A percentile compares a stretch with the other conserved stretches of the same genome.
Conservation (phyloP, 192 early-diverging fungal species). For the Entomortierella chlamydospora region DNA sequence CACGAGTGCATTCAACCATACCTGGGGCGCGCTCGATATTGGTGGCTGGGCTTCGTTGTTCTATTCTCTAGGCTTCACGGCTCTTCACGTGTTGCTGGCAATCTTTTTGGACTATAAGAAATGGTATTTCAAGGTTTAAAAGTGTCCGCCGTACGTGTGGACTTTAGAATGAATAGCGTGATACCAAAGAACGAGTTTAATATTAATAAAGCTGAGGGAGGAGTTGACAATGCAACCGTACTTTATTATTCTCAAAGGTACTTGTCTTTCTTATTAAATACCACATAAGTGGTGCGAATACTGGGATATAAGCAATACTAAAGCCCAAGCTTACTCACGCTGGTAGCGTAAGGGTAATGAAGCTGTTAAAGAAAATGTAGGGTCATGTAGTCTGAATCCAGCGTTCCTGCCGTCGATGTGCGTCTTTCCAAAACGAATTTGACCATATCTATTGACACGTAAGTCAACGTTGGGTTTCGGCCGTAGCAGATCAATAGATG, state of each 20-base stretch:
- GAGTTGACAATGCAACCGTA: no score
- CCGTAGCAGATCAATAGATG: slow-evolving; percentile 56
- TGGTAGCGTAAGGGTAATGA: slow-evolving; percentile 12
- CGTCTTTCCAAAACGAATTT: slow-evolving; percentile 29
- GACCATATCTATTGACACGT: slow-evolving; percentile 50
- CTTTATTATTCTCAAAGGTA: slow-evolving; percentile 22
- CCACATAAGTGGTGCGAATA: slow-evolving; percentile 38
- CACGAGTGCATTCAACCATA: slow-evolving; percentile 15
- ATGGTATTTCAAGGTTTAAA: slow-evolving; percentile 54
- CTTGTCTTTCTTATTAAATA: not conserved
- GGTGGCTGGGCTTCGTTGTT: slow-evolving; percentile 43
- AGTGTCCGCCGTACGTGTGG: not conserved
- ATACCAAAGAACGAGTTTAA: no score
- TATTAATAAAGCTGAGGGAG: no score
- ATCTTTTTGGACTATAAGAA: slow-evolving; percentile 52
- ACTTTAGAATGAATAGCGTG: no score
- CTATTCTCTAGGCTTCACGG: slow-evolving; percentile 37
- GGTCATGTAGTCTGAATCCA: slow-evolving; percentile 32
- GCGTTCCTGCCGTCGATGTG: not conserved
- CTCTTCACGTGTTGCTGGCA: slow-evolving; percentile 31
- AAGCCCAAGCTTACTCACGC: slow-evolving; percentile 35
- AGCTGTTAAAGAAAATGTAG: slow-evolving; percentile 33
- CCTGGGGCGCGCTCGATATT: slow-evolving; percentile 42
- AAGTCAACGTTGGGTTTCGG: slow-evolving; percentile 61
- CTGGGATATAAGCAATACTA: slow-evolving; percentile 21